A percentile compares a stretch with the other conserved stretches of the same genome.
Conservation (phyloP, 1,284 basidiomycete genomes). For the Xanthoconium separans region DNA sequence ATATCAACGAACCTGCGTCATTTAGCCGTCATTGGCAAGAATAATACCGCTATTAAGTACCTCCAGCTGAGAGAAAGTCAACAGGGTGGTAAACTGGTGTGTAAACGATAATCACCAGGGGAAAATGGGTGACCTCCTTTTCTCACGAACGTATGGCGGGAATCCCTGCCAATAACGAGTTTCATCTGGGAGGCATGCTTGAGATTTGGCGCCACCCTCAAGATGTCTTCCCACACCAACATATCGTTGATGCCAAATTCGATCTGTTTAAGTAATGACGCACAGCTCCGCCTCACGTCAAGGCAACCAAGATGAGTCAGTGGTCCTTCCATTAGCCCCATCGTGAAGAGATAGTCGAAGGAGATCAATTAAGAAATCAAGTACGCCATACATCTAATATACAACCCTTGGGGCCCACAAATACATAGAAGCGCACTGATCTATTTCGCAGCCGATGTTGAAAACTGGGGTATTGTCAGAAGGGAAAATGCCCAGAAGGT, state of each 20-base stretch:
- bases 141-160: not conserved
- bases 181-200: conserved; percentile 1
- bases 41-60: too few species aligned
- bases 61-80: not conserved
- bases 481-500: conserved; percentile 9
- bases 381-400: conserved; percentile 34
- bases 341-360: not conserved
- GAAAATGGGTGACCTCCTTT: not conserved
- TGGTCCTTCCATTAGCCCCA: too few species aligned
- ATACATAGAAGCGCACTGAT: conserved; percentile 5
- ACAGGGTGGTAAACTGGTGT: too few species aligned
- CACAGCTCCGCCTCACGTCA: too few species aligned
- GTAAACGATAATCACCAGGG: too few species aligned
- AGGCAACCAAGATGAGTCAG: too few species aligned
- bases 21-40: conserved; percentile 3
- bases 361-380: conserved; percentile 29
- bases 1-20: not conserved
- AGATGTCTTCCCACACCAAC: too few species aligned
- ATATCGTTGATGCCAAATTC: too few species aligned
- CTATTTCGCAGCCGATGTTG: conserved; percentile 43
- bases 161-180: conserved; percentile 2
- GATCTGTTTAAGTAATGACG: too few species aligned
- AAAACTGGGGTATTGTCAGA: conserved; percentile 32
- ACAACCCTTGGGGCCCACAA: conserved; percentile 16
- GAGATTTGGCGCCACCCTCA: too few species aligned